Evolutionary conservation across 305 asterid genomes (phyloP), one percentile per base, ranked within the genome.

Genomic region (Stenogyne calaminthoides): DNA sequence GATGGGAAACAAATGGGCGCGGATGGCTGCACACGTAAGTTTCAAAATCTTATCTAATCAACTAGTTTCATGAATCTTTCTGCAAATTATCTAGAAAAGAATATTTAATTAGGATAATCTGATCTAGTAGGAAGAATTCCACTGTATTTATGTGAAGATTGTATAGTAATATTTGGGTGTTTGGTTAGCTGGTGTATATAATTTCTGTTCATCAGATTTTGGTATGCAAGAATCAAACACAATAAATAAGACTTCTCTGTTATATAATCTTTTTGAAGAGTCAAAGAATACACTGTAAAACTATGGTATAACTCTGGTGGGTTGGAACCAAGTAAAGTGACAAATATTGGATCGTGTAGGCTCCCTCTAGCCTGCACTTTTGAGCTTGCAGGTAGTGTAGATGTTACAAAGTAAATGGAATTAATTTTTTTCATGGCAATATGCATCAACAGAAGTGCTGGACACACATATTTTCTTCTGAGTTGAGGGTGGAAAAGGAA

Each of bases 1-100:
- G 86, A 84, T 88, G 88, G 93, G 91, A 42, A 88, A 88, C 62
- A 88, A 86, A 78, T 88, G 93, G 93, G 91, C 93, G 10, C 86
- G 89, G 29, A 88, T 88, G 93, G 93, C 89, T 79, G 89, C 91
- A 68, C 93, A 86, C 68, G 93, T 88, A 80, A 83, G 88, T 77
- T 76, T 71, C 7, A 14, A 10, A 7, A 19, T 63, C 77, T 51
- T 54, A 62, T 69, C 37, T 12, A 55, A 65, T 37, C 12, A 40
- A 61, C 57, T 42, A 58, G 69, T 67, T 32, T 60, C 36, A 67
- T 73, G 39, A 47, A 44, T 70, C 67, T 72, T 55, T 70, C 58
- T 63, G 67, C 73, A 34, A n/a, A 16, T 49, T 74, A 63, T 65
- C 27, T 18, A 37, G 32, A 64, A 52, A 58, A 74, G 34, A 27